Percentiles rank a stretch among this genome's conserved stretches.
phyloP scores from a whole-genome alignment of 176 grass and related monocot genomes.

The Carex parvula region DNA sequence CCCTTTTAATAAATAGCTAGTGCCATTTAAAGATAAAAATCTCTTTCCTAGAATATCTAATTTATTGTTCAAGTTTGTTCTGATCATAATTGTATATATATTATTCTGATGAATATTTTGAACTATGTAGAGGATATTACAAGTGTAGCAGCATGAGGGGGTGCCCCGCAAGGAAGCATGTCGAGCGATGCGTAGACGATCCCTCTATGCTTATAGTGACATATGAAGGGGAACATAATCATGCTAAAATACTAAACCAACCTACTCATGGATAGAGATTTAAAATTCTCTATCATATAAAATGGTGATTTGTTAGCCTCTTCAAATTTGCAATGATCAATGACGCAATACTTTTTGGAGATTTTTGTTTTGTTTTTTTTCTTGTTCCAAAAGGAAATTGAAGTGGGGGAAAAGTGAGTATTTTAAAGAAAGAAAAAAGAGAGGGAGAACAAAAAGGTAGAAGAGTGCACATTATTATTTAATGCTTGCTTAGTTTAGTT shows the following conservation, averaged over 20 bases:
- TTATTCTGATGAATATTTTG: not conserved
- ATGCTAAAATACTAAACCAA: conserved; percentile 38
- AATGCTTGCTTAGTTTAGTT: conserved; percentile 26
- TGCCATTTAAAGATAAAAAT: conserved; percentile 3
- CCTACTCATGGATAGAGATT: conserved; percentile 15
- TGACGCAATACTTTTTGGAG: not conserved
- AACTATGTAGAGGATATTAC: conserved; percentile 77
- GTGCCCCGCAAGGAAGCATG: conserved; percentile 78
- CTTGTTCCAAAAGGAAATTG: conserved; percentile 13
- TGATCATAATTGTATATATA: not conserved
- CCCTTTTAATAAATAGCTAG: too few relatives aligned
- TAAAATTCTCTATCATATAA: not conserved
- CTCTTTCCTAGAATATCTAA: not conserved
- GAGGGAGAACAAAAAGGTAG: not conserved
- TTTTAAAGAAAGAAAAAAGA: not conserved
- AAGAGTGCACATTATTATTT: conserved; percentile 18
- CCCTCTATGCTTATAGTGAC: conserved; percentile 74
- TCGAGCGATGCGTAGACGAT: conserved; percentile 75
- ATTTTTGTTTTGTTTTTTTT: conserved; percentile 11
- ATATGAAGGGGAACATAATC: conserved; percentile 80
- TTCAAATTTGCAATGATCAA: not conserved
- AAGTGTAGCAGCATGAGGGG: conserved; percentile 87
- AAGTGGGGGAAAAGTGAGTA: not conserved
- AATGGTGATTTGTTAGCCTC: conserved; percentile 3
- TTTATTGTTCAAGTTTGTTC: not conserved